phyloP scores from a whole-genome alignment of 2,329 filamentous ascomycete genomes.

The Cladophialophora psammophila region DNA sequence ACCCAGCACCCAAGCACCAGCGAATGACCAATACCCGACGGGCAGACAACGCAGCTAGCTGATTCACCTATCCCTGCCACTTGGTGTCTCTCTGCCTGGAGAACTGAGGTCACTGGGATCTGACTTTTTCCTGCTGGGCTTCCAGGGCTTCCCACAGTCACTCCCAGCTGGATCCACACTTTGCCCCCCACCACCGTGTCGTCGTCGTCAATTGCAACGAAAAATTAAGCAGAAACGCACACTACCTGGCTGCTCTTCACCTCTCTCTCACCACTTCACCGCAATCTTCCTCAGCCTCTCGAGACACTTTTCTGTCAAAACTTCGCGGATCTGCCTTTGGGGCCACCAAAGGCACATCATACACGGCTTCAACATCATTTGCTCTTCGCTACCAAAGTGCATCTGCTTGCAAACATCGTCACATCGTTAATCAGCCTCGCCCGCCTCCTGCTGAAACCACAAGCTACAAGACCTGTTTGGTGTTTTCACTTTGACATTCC shows the following conservation, averaged over 20 bases:
- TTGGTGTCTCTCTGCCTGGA: not conserved
- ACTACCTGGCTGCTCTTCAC: constrained; percentile 23
- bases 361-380: constrained; percentile 41
- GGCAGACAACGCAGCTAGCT: constrained; percentile 24
- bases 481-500: constrained; percentile 37
- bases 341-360: constrained; percentile 37
- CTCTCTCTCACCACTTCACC: constrained; percentile 10
- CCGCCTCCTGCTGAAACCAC: constrained; percentile 51
- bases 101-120: constrained; percentile 15
- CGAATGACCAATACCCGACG: constrained; percentile 19
- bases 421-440: constrained; percentile 58
- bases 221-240: constrained; percentile 28
- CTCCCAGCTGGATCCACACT: constrained; percentile 10
- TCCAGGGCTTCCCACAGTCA: constrained; percentile 1
- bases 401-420: constrained; percentile 51
- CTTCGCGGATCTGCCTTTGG: constrained; percentile 36
- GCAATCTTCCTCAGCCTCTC: constrained; percentile 4
- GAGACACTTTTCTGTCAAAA: constrained; percentile 9
- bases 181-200: constrained; percentile 35
- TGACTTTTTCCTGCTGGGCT: constrained; percentile 1
- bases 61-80: constrained; percentile 25
- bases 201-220: constrained; percentile 23
- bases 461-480: constrained; percentile 30
- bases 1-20: constrained; percentile 3
- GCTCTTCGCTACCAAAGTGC: constrained; percentile 51